phyloP scores from a whole-genome alignment of 2,329 filamentous ascomycete species.

The Fusarium sp. region DNA sequence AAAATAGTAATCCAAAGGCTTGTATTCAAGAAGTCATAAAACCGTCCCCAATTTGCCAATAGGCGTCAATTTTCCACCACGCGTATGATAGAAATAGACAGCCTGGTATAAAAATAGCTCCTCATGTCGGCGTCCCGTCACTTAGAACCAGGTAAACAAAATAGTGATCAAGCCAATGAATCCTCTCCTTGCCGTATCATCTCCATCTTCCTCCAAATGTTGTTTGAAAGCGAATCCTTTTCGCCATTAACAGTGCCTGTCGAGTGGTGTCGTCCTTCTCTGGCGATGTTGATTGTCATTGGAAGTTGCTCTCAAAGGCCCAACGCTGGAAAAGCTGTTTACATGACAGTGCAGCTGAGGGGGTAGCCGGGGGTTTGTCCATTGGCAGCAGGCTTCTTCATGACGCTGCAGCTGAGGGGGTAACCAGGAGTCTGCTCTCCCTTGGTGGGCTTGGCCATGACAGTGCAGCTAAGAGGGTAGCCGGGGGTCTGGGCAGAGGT shows the following conservation, averaged over 20 bases:
- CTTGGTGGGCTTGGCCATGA: constrained; percentile 50
- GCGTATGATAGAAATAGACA: constrained; percentile 15
- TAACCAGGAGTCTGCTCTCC: constrained; percentile 42
- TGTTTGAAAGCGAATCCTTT: constrained; percentile 17
- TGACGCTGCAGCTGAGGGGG: constrained; percentile 48
- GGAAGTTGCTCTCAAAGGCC: constrained; percentile 11
- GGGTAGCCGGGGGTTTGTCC: constrained; percentile 43
- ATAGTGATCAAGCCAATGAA: constrained; percentile 30
- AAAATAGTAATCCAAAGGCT: constrained; percentile 21
- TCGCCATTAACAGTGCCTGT: background rate
- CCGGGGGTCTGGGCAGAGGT: constrained; percentile 45
- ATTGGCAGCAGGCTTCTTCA: constrained; percentile 48
- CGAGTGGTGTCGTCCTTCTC: background rate
- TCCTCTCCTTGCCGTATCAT: constrained; percentile 29
- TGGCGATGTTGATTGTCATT: constrained; percentile 3
- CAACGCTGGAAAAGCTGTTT: constrained; percentile 35
- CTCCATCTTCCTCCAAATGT: constrained; percentile 17
- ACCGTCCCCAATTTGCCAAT: constrained; percentile 14
- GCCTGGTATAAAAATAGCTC: constrained; percentile 33
- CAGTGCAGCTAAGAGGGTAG: constrained; percentile 48
- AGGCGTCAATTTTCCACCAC: constrained; percentile 13
- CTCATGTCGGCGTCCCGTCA: constrained; percentile 42
- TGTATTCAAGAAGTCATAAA: constrained; percentile 44
- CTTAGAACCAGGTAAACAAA: constrained; percentile 35
- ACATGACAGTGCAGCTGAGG: constrained; percentile 54